phyloP scores from a whole-genome alignment of 768 basidiomycete species.

The Mycena sanguinolenta region DNA sequence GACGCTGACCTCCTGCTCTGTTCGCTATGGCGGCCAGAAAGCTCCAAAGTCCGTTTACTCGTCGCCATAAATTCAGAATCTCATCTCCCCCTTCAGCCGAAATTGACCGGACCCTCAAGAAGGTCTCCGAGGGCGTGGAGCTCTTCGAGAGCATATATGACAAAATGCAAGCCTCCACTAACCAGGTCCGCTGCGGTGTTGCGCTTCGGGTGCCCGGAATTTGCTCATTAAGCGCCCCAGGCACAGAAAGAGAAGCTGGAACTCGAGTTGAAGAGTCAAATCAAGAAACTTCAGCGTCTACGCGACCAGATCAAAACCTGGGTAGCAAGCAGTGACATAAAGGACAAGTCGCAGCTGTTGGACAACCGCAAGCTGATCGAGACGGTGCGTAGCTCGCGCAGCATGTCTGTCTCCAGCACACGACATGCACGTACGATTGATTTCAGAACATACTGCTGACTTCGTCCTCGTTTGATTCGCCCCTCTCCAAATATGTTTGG shows the following conservation, averaged over 20 bases:
- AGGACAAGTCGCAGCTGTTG: constrained; percentile 93
- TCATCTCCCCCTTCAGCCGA: constrained; percentile 73
- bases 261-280: constrained; percentile 95
- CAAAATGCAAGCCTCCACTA: constrained; percentile 96
- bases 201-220: neutral
- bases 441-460: constrained; percentile 14
- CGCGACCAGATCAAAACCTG: constrained; percentile 95
- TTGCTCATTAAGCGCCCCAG: constrained; percentile 39
- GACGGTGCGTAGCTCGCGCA: constrained; percentile 73
- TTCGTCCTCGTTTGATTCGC: constrained; percentile 6
- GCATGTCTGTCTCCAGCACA: constrained; percentile 31
- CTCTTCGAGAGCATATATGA: constrained; percentile 96
- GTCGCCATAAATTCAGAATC: neutral
- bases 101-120: constrained; percentile 98
- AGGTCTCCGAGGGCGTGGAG: constrained; percentile 95
- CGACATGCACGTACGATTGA: constrained; percentile 3
- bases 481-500: constrained; percentile 9
- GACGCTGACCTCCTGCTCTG: constrained; percentile 34
- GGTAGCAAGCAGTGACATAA: constrained; percentile 98
- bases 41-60: constrained; percentile 76
- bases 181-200: constrained; percentile 65
- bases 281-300: constrained; percentile 92
- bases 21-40: constrained; percentile 88
- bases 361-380: constrained; percentile 98
- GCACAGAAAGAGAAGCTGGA: constrained; percentile 99